Evolutionary conservation across 257 asterid genomes (phyloP).

Genomic region (Fraxinus quadrangulata): DNA sequence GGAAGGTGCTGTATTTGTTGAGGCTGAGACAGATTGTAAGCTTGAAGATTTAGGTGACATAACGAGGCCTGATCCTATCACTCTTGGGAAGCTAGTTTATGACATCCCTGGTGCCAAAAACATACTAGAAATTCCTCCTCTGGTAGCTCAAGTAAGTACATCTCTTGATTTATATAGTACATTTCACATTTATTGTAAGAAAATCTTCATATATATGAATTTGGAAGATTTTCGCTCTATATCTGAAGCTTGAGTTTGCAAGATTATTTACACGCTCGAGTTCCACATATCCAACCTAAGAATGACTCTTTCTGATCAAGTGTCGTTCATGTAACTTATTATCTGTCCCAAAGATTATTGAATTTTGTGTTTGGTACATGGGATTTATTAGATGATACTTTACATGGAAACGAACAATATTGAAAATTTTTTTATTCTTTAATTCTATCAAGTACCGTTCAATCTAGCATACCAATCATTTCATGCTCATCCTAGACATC

Average conservation of each 20-base stretch:
- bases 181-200: neutral
- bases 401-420: neutral
- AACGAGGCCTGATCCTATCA: slow-evolving; percentile 20
- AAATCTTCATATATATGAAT: neutral
- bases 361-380: neutral
- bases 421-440: neutral
- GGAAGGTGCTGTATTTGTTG: slow-evolving; percentile 22
- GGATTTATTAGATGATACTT: neutral
- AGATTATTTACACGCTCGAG: neutral
- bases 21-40: slow-evolving; percentile 17
- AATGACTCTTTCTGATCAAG: neutral
- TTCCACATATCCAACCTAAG: neutral
- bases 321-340: no score
- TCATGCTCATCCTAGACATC: neutral
- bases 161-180: neutral
- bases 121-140: slow-evolving; percentile 33
- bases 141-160: slow-evolving; percentile 21
- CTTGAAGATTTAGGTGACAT: slow-evolving; percentile 26
- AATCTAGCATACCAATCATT: neutral
- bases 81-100: slow-evolving; percentile 23
- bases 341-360: no score
- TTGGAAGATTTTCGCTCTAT: neutral
- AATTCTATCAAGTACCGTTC: neutral
- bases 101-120: slow-evolving; percentile 45
- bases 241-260: neutral